phyloP scores from a whole-genome alignment of 176 grass and related monocot genomes.

The Ensete glaucum region DNA sequence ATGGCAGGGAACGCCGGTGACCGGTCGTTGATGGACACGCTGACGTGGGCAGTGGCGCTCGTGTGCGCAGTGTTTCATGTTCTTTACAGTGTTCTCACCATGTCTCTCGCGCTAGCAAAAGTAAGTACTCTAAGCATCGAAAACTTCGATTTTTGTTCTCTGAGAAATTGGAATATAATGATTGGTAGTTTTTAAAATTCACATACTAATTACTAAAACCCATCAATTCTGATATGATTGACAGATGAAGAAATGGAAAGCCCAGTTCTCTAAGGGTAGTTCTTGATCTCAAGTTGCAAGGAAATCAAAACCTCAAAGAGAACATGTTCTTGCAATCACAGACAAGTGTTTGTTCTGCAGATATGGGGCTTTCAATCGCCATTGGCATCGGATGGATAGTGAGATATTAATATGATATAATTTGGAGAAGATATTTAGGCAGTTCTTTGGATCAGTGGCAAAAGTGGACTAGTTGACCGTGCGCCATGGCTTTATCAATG shows the following conservation, averaged over 20 bases:
- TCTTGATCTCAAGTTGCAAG: no score
- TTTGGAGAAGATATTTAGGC: constrained; percentile 33
- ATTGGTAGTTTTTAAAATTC: no score
- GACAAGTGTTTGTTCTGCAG: no score
- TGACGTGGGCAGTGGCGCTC: constrained; percentile 70
- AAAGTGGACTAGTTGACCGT: constrained; percentile 84
- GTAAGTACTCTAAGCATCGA: constrained; percentile 25
- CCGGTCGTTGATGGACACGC: constrained; percentile 37
- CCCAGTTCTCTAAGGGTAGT: constrained; percentile 58
- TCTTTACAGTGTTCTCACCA: constrained; percentile 57
- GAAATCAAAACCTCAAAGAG: no score
- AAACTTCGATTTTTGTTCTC: neutral
- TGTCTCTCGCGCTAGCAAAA: constrained; percentile 58
- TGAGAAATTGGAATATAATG: neutral
- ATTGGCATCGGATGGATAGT: constrained; percentile 48
- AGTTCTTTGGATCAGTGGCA: constrained; percentile 71
- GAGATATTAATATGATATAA: constrained; percentile 3
- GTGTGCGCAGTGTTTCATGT: constrained; percentile 69
- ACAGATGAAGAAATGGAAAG: constrained; percentile 84
- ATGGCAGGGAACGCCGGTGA: constrained; percentile 27
- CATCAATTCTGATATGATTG: neutral
- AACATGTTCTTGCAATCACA: no score
- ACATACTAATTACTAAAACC: no score
- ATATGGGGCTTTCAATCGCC: constrained; percentile 34
- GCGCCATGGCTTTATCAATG: constrained; percentile 86